phyloP scores from a whole-genome alignment of 1,284 basidiomycete genomes.

The Fomitopsis pinicola region DNA sequence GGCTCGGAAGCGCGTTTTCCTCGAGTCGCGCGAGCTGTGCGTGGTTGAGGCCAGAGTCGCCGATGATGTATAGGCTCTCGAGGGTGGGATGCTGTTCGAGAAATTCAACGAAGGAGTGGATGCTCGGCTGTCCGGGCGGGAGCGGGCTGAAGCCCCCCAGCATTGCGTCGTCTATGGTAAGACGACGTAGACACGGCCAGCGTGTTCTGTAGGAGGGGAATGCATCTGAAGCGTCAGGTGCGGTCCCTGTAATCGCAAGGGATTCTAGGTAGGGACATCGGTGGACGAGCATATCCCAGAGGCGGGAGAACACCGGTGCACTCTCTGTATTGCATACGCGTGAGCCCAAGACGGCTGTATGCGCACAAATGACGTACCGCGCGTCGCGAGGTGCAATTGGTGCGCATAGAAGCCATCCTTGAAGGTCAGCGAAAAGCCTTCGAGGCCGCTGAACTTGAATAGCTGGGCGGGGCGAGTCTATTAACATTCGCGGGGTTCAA shows the following conservation, averaged over 20 bases:
- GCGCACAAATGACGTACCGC: constrained; percentile 37
- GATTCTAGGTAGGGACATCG: constrained; percentile 60
- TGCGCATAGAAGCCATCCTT: constrained; percentile 58
- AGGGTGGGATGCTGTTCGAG: constrained; percentile 60
- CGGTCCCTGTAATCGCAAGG: constrained; percentile 52
- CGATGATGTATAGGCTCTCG: constrained; percentile 48
- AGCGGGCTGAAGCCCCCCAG: constrained; percentile 45
- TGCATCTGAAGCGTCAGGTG: constrained; percentile 41
- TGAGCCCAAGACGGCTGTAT: neutral
- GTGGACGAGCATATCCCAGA: constrained; percentile 66
- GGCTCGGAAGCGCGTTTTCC: constrained; percentile 39
- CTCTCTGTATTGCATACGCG: constrained; percentile 25
- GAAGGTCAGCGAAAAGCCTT: constrained; percentile 54
- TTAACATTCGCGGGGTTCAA: neutral
- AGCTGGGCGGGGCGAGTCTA: constrained; percentile 35
- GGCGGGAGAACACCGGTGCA: constrained; percentile 36
- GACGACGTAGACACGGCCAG: constrained; percentile 57
- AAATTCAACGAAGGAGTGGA: constrained; percentile 57
- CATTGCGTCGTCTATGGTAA: constrained; percentile 55
- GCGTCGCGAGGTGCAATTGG: constrained; percentile 44
- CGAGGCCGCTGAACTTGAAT: constrained; percentile 59
- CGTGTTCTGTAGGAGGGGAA: constrained; percentile 41
- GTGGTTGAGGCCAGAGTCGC: constrained; percentile 46
- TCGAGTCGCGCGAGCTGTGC: constrained; percentile 46
- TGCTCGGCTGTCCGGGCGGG: constrained; percentile 30